Evolutionary conservation across 441 rosid species (phyloP), one percentile per base, ranked within the genome.

Genomic region (Pelargonium myrrhifolium): DNA sequence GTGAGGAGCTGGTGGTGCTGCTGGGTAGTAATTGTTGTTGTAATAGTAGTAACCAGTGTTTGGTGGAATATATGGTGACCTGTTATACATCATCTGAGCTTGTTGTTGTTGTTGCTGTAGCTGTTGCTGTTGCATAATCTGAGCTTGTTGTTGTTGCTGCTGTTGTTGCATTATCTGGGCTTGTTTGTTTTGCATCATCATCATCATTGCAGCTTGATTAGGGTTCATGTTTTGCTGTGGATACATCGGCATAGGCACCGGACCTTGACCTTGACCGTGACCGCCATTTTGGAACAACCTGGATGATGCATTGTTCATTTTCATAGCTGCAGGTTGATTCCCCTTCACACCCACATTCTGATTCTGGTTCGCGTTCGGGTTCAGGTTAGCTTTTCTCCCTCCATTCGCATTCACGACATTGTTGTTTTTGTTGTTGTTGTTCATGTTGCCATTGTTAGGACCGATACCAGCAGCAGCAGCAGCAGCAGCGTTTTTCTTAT

Each of bases 41-140:
- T 55, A 55, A 55, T 55, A 82, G 73, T 76, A 84, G 77, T 86
- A 90, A 55, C 89, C 95, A 45, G 87, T 87, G 80, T 61, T 83
- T 0, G 89, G 67, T 45, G 89, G 89, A 65, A 79, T 72, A 58
- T 77, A 71, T 5, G 86, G 80, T n/a, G 95, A 75, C 68, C 90
- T 80, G 64, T 88, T 86, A 59, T 88, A 89, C 87, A 85, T 83
- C 88, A 88, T 83, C 67, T 85, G 96, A 6, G 89, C 81, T 55
- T 73, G 86, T 26, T 64, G 80, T 51, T 76, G 85, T 81, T 78
- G 77, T 71, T 4, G 6, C 7, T 31, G 60, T 53, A 6, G 60
- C 3, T 53, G 60, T 18, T 53, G 60, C 10, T 53, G 60, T 14
- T 53, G 55, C 15, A 12, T 15, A 1, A 47, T 47, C 55, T 12